phyloP scores from a whole-genome alignment of 129 eudicot genomes.

The Helichrysum umbraculigerum region DNA sequence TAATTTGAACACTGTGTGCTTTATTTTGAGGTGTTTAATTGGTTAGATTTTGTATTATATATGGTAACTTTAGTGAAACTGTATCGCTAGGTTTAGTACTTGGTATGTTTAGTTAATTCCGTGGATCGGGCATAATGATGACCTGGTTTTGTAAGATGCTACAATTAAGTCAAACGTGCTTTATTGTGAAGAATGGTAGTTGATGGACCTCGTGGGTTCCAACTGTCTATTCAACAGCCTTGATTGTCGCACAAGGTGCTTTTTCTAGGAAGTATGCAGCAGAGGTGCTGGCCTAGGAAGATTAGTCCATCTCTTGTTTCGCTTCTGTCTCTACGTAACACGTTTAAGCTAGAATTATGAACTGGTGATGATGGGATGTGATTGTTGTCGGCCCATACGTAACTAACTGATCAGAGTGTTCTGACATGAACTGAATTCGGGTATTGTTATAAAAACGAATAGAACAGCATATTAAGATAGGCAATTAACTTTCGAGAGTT shows the following conservation, averaged over 20 bases:
- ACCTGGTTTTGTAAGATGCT: not conserved
- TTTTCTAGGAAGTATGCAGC: not conserved
- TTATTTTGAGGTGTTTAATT: slow-evolving; percentile 1
- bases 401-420: not conserved
- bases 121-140: too few relatives aligned
- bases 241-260: not conserved
- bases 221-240: not conserved
- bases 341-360: not conserved
- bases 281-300: not conserved
- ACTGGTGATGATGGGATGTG: not conserved
- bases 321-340: not conserved
- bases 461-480: not conserved
- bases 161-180: not conserved
- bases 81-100: slow-evolving; percentile 3
- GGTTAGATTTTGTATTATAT: not conserved
- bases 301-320: not conserved
- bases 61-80: slow-evolving; percentile 4
- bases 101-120: not conserved
- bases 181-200: slow-evolving; percentile 16
- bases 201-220: slow-evolving; percentile 5
- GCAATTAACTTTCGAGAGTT: not conserved
- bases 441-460: not conserved
- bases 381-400: not conserved
- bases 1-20: not conserved
- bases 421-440: not conserved